Evolutionary conservation across 1,139 yeast genomes (phyloP), one percentile per base, ranked within the genome.

Genomic region (Blastobotrys ciferrii): DNA sequence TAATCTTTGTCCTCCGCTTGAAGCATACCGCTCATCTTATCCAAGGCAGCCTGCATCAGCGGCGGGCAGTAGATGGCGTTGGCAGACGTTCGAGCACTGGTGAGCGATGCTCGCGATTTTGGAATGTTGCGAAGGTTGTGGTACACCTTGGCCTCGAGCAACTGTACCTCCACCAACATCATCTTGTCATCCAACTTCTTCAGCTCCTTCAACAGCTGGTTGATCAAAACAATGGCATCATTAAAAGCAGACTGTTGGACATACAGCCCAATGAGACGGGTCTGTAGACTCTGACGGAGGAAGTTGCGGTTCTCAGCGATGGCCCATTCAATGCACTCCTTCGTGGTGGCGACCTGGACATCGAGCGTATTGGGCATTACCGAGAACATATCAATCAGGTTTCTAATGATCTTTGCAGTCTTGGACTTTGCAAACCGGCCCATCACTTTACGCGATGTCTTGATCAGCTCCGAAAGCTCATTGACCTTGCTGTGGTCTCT

Each of bases 1-100:
- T 87, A 94, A 68, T 94, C 99, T 66, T 87, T 87, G 61, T 94
- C 98, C 68, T 94, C 98, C 31, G 98, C 95, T 69, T 92, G 95
- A 57, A 94, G 77, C 50, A 92, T 83, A 57, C 99, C 99, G 66
- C 95, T 84, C 82, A 91, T 92, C 70, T 89, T 80, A 67, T 94
- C 98, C 52, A 94, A 76, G 63, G 89, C 95, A 1, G 98, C 98
- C 69, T 94, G 96, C 60, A 86, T 79, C 46, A 84, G 74, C n/a
- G 98, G 88, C 9, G 98, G 96, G 59, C 96, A 87, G 71, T 91
- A 94, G 50, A 94, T 88, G 35, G 97, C 80, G 67, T 92, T 94
- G 13, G 98, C 98, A 4, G 95, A 85, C 0, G 98, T 94, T 69
- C 98, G 81, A 1, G 98, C 97, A 51, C 95, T 84, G 3, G 98